Base-by-base conservation (phyloP, 2,329 filamentous ascomycete genomes). In the Fusarium sp. region DNA sequence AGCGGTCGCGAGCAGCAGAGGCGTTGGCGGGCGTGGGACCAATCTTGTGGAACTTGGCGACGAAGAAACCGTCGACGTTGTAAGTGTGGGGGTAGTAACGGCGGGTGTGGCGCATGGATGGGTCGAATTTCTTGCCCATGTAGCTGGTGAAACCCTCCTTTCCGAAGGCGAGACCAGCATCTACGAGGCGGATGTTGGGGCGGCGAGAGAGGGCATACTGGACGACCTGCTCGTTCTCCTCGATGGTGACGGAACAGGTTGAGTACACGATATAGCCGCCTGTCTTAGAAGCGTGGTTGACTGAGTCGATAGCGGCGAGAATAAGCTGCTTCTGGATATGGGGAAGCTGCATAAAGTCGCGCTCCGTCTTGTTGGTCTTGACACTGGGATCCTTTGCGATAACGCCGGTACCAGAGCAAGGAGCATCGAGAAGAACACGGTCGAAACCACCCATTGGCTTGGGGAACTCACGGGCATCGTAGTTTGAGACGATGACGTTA, bases 21-120 rank as follows among this genome's bases (percentile, higher is more conserved):
- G 74, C 74, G 65, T 87, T 88, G 58, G 85, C 82, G 2, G 92
- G 91, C 40, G 92, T 93, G 5, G 93, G 92, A 0, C 90, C 95
- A 17, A 89, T 89, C 87, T 99, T 99, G 82, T 97, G 95, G 82
- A 99, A 92, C 81, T 99, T 99, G 76, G 94, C 93, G 66, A 99
- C 96, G 79, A 94, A 99, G 90, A 99, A 99, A 69, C 96, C 96
- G 79, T 98, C 96, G 34, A 99, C 94, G 82, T 98, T 97, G 84
- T 96, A 94, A 20, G 92, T 88, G 79, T 97, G 94, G 1, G 94
- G 94, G 81, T 97, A 97, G 84, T 94, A 97, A 58, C 95, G 86
- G 69, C 93, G 86, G 17, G 94, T 95, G 78, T 95, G 85, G 76
- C 91, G 92, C 84, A 99, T 89, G 72, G 89, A 92, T 7, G 92